Base-by-base conservation (phyloP, 2,329 filamentous ascomycete species). In the Ophiostoma quercus region DNA sequence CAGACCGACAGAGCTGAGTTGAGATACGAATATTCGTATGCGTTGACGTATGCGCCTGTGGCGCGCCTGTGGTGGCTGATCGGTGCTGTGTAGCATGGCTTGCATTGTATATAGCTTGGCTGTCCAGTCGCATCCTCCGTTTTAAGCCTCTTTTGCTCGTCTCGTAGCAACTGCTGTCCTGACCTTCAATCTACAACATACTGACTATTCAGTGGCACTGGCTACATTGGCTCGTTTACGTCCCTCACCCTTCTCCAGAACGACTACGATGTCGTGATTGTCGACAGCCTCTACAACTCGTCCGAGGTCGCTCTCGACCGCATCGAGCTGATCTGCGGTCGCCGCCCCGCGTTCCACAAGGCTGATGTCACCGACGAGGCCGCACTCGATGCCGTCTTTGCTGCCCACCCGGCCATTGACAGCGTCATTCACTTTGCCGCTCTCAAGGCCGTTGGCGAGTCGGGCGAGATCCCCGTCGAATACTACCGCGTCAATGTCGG, bases 181-280 rank as follows among this genome's bases (percentile, higher is more conserved):
- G 19, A 1, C n/a, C 5, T 54, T 19, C 3, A 74, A 16, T 16
- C 19, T 37, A 25, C 37, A 22, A n/a, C 25, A 29, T n/a, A 12
- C 66, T 51, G 6, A 25, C 37, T 7, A 75, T 75, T 71, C 79
- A 97, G 95, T 86, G 95, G 95, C 78, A 97, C 94, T 74, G 95
- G 95, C 83, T 99, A 99, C 85, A 99, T 99, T 81, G 95, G 95
- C 79, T 98, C 94, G 67, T 98, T 98, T 85, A 99, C 95, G 72
- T 85, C 92, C 70, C 89, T 99, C 68, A 90, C 93, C 69, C 91
- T 99, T 34, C 92, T 99, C 75, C 86, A 97, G 78, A 91, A 95
- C 77, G 94, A 89, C 80, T 98, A 98, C 86, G 90, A 98, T 80
- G 95, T 99, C 73, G 91, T 99, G 79, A 92, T 99, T 74, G 89